Base-by-base conservation (phyloP, 139 green algal species). In the Edaphochlamys debaryana region DNA sequence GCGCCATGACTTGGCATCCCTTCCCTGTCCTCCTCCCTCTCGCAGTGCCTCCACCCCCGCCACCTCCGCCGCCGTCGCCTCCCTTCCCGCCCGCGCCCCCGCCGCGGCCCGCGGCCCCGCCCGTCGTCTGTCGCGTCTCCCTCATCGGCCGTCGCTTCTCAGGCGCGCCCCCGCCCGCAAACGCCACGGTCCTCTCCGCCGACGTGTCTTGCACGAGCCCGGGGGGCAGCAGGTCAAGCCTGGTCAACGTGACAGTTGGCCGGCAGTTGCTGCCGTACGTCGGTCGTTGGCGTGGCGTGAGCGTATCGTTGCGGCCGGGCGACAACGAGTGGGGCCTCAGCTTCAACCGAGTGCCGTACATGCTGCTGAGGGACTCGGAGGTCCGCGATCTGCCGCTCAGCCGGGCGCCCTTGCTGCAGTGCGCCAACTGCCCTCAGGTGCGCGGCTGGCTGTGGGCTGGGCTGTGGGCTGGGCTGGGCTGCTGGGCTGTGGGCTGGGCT, bases 331-430 rank as follows among this genome's bases (percentile, higher is more conserved):
- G 60, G 60, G 60, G 60, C 30, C 13, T 67, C 5, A 67, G 27
- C 30, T 23, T 67, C 11, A 1, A 13, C 11, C 45, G 11, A 9
- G 54, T 63, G 9, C 11, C 17, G 54, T 30, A 67, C 60, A 67
- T 11, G 11, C 30, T 38, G n/a, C 5, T 67, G 6, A 9, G 3
- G n/a, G 60, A 67, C n/a, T n/a, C n/a, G n/a, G n/a, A n/a, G n/a
- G n/a, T n/a, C n/a, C n/a, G n/a, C n/a, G n/a, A n/a, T n/a, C 60
- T 67, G 60, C 60, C 60, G n/a, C 60, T 67, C 27, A 67, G 30
- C 60, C 30, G 30, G n/a, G 30, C 3, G 30, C 27, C 60, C 30
- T n/a, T 67, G 60, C 60, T 67, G 60, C 60, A 67, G 60, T 19
- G 8, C 0, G 4, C 30, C 30, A 38, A 38, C 60, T 67, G 60